Conservation (phyloP, 495 filamentous ascomycete genomes). For the Peziza echinospora region DNA sequence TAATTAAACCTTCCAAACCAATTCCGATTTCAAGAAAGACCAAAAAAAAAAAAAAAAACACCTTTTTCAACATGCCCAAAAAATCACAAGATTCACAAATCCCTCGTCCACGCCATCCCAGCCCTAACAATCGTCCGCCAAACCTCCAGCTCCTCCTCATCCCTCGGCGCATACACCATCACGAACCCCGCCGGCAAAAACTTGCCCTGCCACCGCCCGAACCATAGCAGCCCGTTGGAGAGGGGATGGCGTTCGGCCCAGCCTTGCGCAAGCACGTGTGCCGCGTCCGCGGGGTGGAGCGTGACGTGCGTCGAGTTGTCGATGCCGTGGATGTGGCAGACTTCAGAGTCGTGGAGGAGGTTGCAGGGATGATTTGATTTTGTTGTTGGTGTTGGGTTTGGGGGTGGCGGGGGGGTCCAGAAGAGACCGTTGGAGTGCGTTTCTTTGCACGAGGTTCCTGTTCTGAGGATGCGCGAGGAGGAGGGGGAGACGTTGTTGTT, state of each 20-base stretch:
- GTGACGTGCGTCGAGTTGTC: constrained; percentile 60
- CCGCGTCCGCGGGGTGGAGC: constrained; percentile 58
- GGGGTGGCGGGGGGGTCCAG: too few species aligned
- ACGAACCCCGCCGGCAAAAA: constrained; percentile 47
- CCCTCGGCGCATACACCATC: constrained; percentile 66
- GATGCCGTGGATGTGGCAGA: constrained; percentile 55
- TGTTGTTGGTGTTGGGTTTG: too few species aligned
- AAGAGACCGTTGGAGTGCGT: constrained; percentile 61
- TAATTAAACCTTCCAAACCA: too few species aligned
- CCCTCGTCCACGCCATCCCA: constrained; percentile 45
- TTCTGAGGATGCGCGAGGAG: constrained; percentile 45
- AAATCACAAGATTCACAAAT: too few species aligned
- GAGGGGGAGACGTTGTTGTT: constrained; percentile 53
- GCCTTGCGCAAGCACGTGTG: constrained; percentile 49
- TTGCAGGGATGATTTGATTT: too few species aligned
- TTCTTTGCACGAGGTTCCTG: constrained; percentile 53
- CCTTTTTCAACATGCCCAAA: too few species aligned
- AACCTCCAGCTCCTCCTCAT: constrained; percentile 43
- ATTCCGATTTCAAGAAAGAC: too few species aligned
- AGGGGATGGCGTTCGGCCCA: constrained; percentile 86
- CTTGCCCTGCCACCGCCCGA: constrained; percentile 26
- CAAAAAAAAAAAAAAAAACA: too few species aligned
- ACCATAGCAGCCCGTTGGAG: constrained; percentile 18
- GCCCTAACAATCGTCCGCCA: constrained; percentile 51
- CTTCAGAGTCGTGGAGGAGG: constrained; percentile 50